Evolutionary conservation across 805 yeast genomes (phyloP).

Genomic region (Middelhovenomyces tepae): DNA sequence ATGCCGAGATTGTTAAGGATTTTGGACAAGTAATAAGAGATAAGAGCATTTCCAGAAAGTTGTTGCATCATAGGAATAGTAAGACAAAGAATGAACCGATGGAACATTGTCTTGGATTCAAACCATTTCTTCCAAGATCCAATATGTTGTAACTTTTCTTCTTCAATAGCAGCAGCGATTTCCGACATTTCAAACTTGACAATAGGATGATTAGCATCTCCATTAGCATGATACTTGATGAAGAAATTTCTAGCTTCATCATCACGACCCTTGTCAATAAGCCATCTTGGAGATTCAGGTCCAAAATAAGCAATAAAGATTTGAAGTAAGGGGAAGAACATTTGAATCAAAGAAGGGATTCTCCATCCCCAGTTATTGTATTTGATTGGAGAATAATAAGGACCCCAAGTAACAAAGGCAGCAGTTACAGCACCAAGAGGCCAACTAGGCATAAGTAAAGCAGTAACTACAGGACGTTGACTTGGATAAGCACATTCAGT

Average conservation of each 20-base stretch:
- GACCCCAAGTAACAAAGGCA: slow-evolving; percentile 66
- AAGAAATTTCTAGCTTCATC: slow-evolving; percentile 31
- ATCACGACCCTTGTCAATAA: slow-evolving; percentile 55
- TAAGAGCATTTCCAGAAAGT: slow-evolving; percentile 14
- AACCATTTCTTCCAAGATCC: slow-evolving; percentile 15
- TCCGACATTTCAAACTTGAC: slow-evolving; percentile 18
- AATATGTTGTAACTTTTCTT: slow-evolving; percentile 13
- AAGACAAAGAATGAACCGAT: slow-evolving; percentile 8
- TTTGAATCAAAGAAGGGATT: slow-evolving; percentile 65
- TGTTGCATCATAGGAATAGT: slow-evolving; percentile 9
- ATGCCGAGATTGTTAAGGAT: slow-evolving; percentile 47
- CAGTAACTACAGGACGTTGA: slow-evolving; percentile 53
- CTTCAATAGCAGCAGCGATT: slow-evolving; percentile 16
- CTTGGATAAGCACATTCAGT: slow-evolving; percentile 60
- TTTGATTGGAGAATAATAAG: slow-evolving; percentile 45
- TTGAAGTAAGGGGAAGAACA: slow-evolving; percentile 51
- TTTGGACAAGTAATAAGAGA: slow-evolving; percentile 37
- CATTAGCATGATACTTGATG: slow-evolving; percentile 13
- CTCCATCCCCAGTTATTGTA: slow-evolving; percentile 49
- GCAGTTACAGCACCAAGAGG: slow-evolving; percentile 67
- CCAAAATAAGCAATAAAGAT: slow-evolving; percentile 40
- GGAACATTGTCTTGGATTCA: slow-evolving; percentile 9
- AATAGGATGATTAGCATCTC: slow-evolving; percentile 7
- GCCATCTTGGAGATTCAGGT: slow-evolving; percentile 88
- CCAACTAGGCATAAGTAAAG: slow-evolving; percentile 56